Percentiles rank a stretch among this genome's conserved stretches.
phyloP scores from a whole-genome alignment of 2,329 filamentous ascomycete species.

The Hypoxylon sp. region DNA sequence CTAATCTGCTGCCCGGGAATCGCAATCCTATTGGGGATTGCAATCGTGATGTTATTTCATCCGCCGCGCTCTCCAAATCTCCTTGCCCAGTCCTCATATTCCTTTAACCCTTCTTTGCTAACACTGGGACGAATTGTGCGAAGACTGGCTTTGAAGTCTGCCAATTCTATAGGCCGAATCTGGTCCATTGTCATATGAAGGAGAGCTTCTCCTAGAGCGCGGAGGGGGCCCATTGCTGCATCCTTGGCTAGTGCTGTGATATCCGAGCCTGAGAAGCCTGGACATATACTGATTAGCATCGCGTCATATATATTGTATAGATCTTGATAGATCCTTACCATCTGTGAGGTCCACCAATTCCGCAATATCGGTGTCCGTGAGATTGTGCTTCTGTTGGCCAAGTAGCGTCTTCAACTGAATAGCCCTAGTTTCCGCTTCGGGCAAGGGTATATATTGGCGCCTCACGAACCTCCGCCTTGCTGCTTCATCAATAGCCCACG shows the following conservation, averaged over 20 bases:
- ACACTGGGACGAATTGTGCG: slow-evolving; percentile 91
- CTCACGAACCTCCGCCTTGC: slow-evolving; percentile 91
- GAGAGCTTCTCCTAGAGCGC: slow-evolving; percentile 89
- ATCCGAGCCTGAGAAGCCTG: slow-evolving; percentile 97
- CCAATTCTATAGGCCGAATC: slow-evolving; percentile 86
- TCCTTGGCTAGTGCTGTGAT: slow-evolving; percentile 98
- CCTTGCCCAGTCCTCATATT: slow-evolving; percentile 94
- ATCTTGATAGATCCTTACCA: slow-evolving; percentile 67
- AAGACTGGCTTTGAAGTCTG: slow-evolving; percentile 88
- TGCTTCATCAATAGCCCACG: slow-evolving; percentile 98
- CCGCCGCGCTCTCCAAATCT: slow-evolving; percentile 95
- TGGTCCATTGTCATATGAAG: slow-evolving; percentile 94
- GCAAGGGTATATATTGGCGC: slow-evolving; percentile 94
- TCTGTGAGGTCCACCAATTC: slow-evolving; percentile 85
- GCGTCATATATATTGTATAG: slow-evolving; percentile 16
- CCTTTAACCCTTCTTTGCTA: slow-evolving; percentile 83
- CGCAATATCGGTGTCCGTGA: slow-evolving; percentile 80
- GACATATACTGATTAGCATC: slow-evolving; percentile 28
- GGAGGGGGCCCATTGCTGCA: slow-evolving; percentile 94
- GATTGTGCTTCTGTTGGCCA: slow-evolving; percentile 86
- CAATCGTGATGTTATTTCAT: slow-evolving; percentile 56
- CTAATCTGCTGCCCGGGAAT: slow-evolving; percentile 5
- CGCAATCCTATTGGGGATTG: not conserved
- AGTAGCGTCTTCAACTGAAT: slow-evolving; percentile 84
- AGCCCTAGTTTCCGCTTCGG: slow-evolving; percentile 84